These are phyloP conservation scores for Colletotrichum ledebouriae DNA, from an alignment of 2,329 filamentous ascomycete genomes.

Conservation along the genomic window DNA sequence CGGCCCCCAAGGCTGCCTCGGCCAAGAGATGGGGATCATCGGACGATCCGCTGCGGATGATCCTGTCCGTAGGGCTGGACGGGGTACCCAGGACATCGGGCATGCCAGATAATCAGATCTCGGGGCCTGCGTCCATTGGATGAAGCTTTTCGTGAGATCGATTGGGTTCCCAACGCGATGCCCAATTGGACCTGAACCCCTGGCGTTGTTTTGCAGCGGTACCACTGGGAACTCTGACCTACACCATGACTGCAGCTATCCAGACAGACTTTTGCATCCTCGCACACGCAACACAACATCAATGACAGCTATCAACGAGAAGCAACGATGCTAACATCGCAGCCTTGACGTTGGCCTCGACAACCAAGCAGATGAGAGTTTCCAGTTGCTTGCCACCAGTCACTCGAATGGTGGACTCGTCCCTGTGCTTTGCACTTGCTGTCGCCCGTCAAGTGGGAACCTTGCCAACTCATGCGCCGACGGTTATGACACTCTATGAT, in stretches of 20 bases:
- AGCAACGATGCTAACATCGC: not conserved
- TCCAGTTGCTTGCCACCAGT: not conserved
- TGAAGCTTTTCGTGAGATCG: constrained; percentile 29
- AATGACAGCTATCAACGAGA: not conserved
- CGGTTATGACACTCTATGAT: not conserved
- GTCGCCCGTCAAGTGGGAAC: not conserved
- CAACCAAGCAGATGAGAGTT: not conserved
- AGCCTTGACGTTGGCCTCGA: not conserved
- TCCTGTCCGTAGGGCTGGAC: constrained; percentile 31
- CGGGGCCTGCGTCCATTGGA: constrained; percentile 27
- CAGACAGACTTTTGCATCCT: constrained; percentile 6
- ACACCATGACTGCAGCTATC: constrained; percentile 4
- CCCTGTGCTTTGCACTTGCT: no score
- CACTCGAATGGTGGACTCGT: no score
- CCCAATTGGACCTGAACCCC: not conserved
- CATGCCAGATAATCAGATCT: constrained; percentile 41
- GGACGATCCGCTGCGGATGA: constrained; percentile 37
- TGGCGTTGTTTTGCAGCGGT: constrained; percentile 7
- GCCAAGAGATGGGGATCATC: constrained; percentile 27
- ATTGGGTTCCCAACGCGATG: constrained; percentile 31
- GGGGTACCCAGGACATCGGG: constrained; percentile 13
- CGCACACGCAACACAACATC: not conserved
- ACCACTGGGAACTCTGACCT: constrained; percentile 1
- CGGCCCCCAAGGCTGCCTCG: constrained; percentile 8
- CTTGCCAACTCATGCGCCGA: not conserved